Evolutionary conservation across 2,329 filamentous ascomycete genomes (phyloP).

Genomic region (Phyllosticta citriasiana): DNA sequence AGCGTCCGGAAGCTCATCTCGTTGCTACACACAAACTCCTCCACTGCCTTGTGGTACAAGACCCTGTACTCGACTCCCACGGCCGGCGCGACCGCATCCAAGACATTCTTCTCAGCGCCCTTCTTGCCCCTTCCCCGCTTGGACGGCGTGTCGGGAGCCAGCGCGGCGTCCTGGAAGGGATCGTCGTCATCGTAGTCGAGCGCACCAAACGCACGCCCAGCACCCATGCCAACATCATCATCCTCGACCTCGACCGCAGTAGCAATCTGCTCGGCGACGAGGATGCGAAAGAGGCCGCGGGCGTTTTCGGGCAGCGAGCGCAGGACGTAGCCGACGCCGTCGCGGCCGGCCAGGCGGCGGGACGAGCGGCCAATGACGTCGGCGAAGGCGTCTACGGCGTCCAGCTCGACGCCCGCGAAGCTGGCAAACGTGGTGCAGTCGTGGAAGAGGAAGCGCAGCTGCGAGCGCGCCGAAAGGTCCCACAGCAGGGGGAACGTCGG

Average conservation of each 20-base stretch:
- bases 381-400: constrained; percentile 84
- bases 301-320: constrained; percentile 89
- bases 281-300: constrained; percentile 70
- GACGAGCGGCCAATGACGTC: constrained; percentile 74
- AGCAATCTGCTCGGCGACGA: constrained; percentile 75
- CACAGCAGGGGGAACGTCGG: constrained; percentile 81
- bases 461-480: constrained; percentile 75
- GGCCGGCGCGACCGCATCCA: constrained; percentile 24
- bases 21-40: constrained; percentile 93
- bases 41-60: constrained; percentile 88
- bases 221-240: constrained; percentile 30
- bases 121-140: constrained; percentile 16
- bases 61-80: constrained; percentile 79
- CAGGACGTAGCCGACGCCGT: constrained; percentile 85
- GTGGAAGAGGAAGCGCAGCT: constrained; percentile 83
- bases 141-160: constrained; percentile 15
- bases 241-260: constrained; percentile 49
- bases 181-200: constrained; percentile 21
- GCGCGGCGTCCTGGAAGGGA: constrained; percentile 16
- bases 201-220: constrained; percentile 34
- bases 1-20: constrained; percentile 93
- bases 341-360: constrained; percentile 72
- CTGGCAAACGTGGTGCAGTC: constrained; percentile 84
- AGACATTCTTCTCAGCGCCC: constrained; percentile 14
- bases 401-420: constrained; percentile 55